Conservation (phyloP, 306 rosid genomes). For the Fragaria vesca region DNA sequence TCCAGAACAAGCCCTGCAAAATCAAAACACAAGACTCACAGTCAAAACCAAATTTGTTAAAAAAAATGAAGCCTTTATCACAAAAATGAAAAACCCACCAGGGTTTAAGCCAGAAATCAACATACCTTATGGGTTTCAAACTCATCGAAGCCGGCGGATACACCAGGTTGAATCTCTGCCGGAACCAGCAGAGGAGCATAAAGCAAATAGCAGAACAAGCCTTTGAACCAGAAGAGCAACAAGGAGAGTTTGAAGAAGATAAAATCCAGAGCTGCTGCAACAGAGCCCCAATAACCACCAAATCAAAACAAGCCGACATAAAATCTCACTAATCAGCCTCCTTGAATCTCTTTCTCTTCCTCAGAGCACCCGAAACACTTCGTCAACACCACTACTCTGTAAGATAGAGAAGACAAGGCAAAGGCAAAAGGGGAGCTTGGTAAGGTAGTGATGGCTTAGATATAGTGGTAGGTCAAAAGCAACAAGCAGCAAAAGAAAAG, state of each 20-base stretch:
- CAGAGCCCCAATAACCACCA: slow-evolving; percentile 64
- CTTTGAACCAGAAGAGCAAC: not conserved
- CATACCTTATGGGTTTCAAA: slow-evolving; percentile 74
- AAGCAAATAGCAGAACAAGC: slow-evolving; percentile 12
- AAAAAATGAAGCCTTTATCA: not conserved
- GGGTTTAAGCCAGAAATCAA: not conserved
- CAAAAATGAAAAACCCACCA: not conserved
- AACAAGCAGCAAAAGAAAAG: not conserved
- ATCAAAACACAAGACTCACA: not conserved
- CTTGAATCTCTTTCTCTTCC: slow-evolving; percentile 21
- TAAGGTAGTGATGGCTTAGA: not conserved
- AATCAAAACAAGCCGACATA: slow-evolving; percentile 81
- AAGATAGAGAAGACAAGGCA: not conserved
- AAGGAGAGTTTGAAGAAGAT: not conserved
- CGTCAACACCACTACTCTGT: not conserved
- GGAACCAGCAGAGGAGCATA: slow-evolving; percentile 36
- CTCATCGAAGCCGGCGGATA: slow-evolving; percentile 66
- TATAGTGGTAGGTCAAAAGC: slow-evolving; percentile 13
- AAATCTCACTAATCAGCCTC: slow-evolving; percentile 42
- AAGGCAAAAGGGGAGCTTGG: not conserved
- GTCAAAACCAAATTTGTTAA: not conserved
- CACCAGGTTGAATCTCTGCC: slow-evolving; percentile 42
- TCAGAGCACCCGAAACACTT: not conserved
- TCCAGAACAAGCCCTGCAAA: slow-evolving; percentile 73
- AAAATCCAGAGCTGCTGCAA: slow-evolving; percentile 55